phyloP scores from a whole-genome alignment of 1,284 basidiomycete species.

The Ustilago sp. region DNA sequence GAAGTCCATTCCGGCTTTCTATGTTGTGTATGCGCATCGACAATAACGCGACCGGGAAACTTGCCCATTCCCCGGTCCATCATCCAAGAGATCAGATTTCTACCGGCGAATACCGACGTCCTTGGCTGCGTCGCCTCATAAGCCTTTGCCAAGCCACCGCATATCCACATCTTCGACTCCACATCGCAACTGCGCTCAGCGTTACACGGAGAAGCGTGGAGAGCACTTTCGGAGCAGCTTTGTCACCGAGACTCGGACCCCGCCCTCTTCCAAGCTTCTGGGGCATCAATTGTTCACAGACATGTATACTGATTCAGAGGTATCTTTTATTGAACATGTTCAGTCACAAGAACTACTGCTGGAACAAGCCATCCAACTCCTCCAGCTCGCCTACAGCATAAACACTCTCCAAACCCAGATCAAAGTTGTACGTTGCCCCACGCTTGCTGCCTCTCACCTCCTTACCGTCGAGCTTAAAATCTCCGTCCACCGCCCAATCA shows the following conservation, averaged over 20 bases:
- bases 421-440: slow-evolving; percentile 69
- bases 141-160: slow-evolving; percentile 1
- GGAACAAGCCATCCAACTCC: slow-evolving; percentile 52
- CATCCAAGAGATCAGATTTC: not conserved
- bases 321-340: not conserved
- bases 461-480: slow-evolving; percentile 9
- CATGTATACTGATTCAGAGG: not conserved
- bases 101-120: slow-evolving; percentile 6
- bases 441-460: slow-evolving; percentile 54
- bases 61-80: slow-evolving; percentile 25
- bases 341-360: slow-evolving; percentile 14
- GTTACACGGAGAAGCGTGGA: not conserved
- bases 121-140: not conserved
- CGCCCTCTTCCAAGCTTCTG: no score
- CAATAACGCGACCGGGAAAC: slow-evolving; percentile 25
- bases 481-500: slow-evolving; percentile 43
- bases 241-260: not conserved
- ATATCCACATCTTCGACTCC: not conserved
- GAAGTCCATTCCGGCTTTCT: slow-evolving; percentile 34
- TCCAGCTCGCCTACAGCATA: slow-evolving; percentile 56
- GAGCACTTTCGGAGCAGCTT: not conserved
- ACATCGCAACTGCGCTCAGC: not conserved
- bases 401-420: slow-evolving; percentile 71
- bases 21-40: not conserved
- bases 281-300: not conserved